Evolutionary conservation across 2,329 filamentous ascomycete species (phyloP), one percentile per base, ranked within the genome.

Genomic region (Epichloe uncinata): DNA sequence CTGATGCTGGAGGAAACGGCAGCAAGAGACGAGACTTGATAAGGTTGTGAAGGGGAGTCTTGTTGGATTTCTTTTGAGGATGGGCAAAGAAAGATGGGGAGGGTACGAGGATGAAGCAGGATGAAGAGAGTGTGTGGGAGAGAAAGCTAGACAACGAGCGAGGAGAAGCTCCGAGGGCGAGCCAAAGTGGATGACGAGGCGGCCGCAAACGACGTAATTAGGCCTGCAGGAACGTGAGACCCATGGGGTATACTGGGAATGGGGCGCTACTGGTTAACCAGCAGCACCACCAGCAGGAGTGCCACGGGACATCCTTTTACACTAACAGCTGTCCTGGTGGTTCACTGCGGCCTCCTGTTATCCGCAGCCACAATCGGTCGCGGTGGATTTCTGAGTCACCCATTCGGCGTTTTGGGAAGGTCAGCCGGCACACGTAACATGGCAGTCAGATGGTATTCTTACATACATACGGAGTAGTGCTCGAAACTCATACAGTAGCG

Each of bases 21-120:
- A 40, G 45, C 48, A 54, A 46, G 50, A 48, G 45, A 48, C 51
- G 50, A 48, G 45, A 30, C 46, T 43, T 51, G 54, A 54, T 49
- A 51, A 42, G 12, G 47, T 53, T 45, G 47, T 26, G n/a, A 40
- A 20, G 42, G 15, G 26, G 22, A 3, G 26, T 34, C 35, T 4
- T 35, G 11, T 11, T 47, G 7, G n/a, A 16, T 26, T 37, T 16
- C 4, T 7, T 20, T 35, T 33, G 16, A 34, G 5, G 33, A 50
- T 50, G 52, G 13, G 34, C 38, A 46, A 41, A 12, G 40, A 45
- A 51, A 47, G 49, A 49, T 36, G 52, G 37, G 42, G 50, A 56
- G 45, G 53, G 55, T 42, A 38, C 13, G 7, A 46, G 18, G 34
- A 49, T 44, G 50, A 30, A 52, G 13, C 35, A 20, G 50, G 45